phyloP scores from a whole-genome alignment of 495 filamentous ascomycete genomes.

The Penicillium daleae region DNA sequence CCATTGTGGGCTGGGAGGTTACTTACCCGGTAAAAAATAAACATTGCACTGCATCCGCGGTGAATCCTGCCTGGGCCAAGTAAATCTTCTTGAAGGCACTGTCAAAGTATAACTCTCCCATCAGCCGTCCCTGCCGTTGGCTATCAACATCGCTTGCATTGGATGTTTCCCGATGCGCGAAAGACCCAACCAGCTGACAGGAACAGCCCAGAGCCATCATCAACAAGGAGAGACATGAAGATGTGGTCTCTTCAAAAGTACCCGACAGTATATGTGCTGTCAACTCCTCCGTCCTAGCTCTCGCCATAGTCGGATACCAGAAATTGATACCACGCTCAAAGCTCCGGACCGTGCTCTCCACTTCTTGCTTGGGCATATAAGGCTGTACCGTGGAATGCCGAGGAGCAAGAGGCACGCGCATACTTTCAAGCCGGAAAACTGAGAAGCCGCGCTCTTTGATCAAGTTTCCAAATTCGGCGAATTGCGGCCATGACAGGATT shows the following conservation, averaged over 20 bases:
- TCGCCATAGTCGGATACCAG: constrained; percentile 24
- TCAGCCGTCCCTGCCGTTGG: background rate
- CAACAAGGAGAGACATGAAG: constrained; percentile 18
- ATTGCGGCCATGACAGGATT: constrained; percentile 22
- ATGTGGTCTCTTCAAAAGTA: constrained; percentile 4
- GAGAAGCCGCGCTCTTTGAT: constrained; percentile 12
- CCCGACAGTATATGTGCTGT: constrained; percentile 5
- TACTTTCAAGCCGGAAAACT: constrained; percentile 14
- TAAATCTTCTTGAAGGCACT: constrained; percentile 18
- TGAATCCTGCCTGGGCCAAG: constrained; percentile 18
- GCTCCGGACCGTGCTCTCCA: constrained; percentile 10
- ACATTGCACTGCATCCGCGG: constrained; percentile 18
- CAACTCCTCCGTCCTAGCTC: constrained; percentile 3
- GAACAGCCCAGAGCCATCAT: constrained; percentile 24
- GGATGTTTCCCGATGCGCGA: constrained; percentile 3
- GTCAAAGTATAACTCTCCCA: constrained; percentile 14
- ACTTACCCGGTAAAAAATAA: constrained; percentile 21
- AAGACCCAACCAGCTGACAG: constrained; percentile 8
- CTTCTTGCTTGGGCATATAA: constrained; percentile 13
- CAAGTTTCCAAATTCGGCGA: constrained; percentile 13
- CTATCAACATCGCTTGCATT: background rate
- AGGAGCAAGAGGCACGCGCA: constrained; percentile 1
- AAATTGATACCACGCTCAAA: constrained; percentile 23
- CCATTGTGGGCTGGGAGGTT: background rate
- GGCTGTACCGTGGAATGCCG: constrained; percentile 5